phyloP scores from a whole-genome alignment of 805 yeast species.

The Citeromyces nyonsensis region DNA sequence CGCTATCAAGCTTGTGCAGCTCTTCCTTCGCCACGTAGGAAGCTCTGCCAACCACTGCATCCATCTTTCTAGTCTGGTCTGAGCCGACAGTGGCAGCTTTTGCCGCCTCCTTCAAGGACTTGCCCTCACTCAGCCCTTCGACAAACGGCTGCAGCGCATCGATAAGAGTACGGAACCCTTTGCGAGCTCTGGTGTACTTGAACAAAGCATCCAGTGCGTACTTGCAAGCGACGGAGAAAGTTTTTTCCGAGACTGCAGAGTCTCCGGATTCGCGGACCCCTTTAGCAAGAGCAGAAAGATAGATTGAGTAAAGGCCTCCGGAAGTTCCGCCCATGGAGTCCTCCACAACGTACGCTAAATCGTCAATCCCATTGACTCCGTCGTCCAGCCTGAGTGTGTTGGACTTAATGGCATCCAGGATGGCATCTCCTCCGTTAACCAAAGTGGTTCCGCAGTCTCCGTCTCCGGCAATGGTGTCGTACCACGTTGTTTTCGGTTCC shows the following conservation, averaged over 20 bases:
- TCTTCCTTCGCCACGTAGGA: constrained; percentile 18
- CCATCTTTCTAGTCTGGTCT: constrained; percentile 12
- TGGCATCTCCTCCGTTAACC: constrained; percentile 16
- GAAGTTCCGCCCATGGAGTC: constrained; percentile 23
- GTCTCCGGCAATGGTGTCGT: constrained; percentile 27
- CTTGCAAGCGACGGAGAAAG: constrained; percentile 9
- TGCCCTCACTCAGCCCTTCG: constrained; percentile 7
- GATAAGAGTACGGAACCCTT: constrained; percentile 22
- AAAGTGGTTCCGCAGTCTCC: constrained; percentile 26
- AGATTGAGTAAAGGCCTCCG: constrained; percentile 16
- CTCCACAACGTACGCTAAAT: constrained; percentile 9
- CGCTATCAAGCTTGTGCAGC: constrained; percentile 3
- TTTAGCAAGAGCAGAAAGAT: constrained; percentile 14
- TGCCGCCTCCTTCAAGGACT: constrained; percentile 12
- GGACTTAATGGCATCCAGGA: constrained; percentile 6
- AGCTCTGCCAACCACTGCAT: constrained; percentile 21
- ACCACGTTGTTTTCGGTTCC: constrained; percentile 20
- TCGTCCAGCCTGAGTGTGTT: constrained; percentile 5
- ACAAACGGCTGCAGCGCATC: constrained; percentile 22
- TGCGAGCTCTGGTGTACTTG: constrained; percentile 19
- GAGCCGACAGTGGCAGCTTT: constrained; percentile 15
- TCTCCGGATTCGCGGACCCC: constrained; percentile 4
- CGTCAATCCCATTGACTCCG: constrained; percentile 13
- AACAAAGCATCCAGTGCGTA: constrained; percentile 14
- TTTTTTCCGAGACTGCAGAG: constrained; percentile 3